phyloP scores from a whole-genome alignment of 23 red algal genomes.

The Gracilariopsis chorda region DNA sequence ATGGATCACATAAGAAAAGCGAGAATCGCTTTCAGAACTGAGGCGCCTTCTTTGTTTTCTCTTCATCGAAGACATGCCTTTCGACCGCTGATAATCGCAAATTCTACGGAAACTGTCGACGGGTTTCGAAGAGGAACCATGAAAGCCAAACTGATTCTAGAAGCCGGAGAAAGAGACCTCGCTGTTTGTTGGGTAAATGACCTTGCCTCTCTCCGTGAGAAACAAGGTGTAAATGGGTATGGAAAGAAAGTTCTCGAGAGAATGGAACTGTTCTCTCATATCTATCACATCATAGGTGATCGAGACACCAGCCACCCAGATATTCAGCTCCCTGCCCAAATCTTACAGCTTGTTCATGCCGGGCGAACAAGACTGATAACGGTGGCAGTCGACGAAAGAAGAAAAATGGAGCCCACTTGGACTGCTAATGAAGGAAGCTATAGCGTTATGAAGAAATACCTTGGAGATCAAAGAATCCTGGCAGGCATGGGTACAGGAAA shows the following conservation, averaged over 20 bases:
- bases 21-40: background rate
- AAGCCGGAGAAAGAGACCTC: constrained; percentile 27
- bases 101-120: constrained; percentile 16
- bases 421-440: background rate
- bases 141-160: constrained; percentile 2
- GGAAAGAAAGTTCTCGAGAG: background rate
- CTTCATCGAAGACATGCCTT: constrained; percentile 6
- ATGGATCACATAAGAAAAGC: background rate
- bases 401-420: background rate
- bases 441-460: background rate
- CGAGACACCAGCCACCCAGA: background rate
- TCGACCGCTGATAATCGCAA: constrained; percentile 18
- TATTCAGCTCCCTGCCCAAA: background rate
- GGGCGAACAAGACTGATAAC: constrained; percentile 23
- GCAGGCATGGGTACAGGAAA: background rate
- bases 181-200: constrained; percentile 10
- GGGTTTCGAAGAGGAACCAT: constrained; percentile 5
- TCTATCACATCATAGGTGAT: constrained; percentile 36
- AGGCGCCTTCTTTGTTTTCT: constrained; percentile 12
- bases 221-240: background rate
- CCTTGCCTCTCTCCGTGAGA: background rate
- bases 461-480: background rate
- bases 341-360: constrained; percentile 3
- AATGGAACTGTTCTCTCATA: constrained; percentile 10
- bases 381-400: constrained; percentile 27